Base-by-base conservation (phyloP, 371 early-diverging fungal genomes). In the Fennellomyces sp. region DNA sequence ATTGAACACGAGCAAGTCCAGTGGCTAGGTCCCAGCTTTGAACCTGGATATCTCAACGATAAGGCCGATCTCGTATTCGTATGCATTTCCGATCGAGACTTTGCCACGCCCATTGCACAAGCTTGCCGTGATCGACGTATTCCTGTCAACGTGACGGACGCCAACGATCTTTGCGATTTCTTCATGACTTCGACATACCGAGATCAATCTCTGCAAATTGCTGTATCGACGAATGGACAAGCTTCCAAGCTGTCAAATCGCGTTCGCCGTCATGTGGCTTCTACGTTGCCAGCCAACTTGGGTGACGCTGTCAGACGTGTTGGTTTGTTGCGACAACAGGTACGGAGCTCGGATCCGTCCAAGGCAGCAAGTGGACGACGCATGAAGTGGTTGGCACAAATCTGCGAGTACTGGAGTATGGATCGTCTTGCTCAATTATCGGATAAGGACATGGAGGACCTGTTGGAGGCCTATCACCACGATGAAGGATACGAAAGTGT, bases 81-180 rank as follows among this genome's bases (percentile, higher is more conserved):
- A 17, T 77, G 78, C 38, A 50, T 23, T 6, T 29, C 56, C 17
- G 51, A 58, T 31, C 19, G 54, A 41, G 49, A 23, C 33, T n/a
- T 73, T 85, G 31, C 87, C 78, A 19, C 51, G 39, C 10, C 49
- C 66, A 81, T 91, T 26, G 89, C 83, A 12, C 49, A 54, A 5
- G 56, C 72, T 10, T 84, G 88, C 52, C 72, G 82, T 48, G 49
- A 52, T 15, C 69, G 60, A 5, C 72, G 82, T 23, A 84, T 91
- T 17, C 90, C 90, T 13, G 86, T 92, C 56, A 93, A 93, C 56
- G 90, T 88, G n/a, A 84, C 91, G 0, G 93, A 93, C 61, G 82
- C 80, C 53, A 86, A 84, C 27, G 88, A 91, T 10, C 69, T 88
- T 12, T 92, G 89, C 60, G 91, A 93, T 55, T 92, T 93, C 61